Conservation (phyloP, 495 filamentous ascomycete genomes). For the Hypoxylon trugodes region DNA sequence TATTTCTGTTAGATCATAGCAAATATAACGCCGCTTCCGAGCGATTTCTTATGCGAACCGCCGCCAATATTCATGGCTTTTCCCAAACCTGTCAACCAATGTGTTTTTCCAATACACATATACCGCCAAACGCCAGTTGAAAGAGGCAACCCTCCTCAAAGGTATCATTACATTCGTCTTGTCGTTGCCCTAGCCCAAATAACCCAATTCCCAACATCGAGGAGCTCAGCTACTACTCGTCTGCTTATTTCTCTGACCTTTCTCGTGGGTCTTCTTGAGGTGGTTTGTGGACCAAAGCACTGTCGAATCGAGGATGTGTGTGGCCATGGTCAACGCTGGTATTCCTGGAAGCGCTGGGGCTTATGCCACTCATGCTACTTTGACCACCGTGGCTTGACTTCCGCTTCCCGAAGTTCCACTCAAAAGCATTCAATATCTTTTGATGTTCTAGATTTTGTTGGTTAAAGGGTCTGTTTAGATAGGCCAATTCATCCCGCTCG, state of each 20-base stretch:
- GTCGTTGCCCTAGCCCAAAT: neutral
- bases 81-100: constrained; percentile 1
- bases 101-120: neutral
- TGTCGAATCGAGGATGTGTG: constrained; percentile 18
- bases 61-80: constrained; percentile 6
- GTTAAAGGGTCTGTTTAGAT: constrained; percentile 41
- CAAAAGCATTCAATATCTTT: constrained; percentile 39
- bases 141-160: neutral
- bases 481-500: constrained; percentile 20
- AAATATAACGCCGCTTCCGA: neutral
- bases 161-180: constrained; percentile 22
- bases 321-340: constrained; percentile 32
- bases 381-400: constrained; percentile 28
- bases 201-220: neutral
- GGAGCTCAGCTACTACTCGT: neutral
- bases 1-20: constrained; percentile 10
- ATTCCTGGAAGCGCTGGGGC: constrained; percentile 39
- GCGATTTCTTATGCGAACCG: neutral
- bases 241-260: constrained; percentile 2
- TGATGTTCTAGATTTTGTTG: constrained; percentile 43
- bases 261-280: constrained; percentile 17
- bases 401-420: constrained; percentile 38
- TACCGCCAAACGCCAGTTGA: constrained; percentile 6
- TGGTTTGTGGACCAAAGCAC: constrained; percentile 1
- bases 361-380: constrained; percentile 38